Evolutionary conservation across 768 basidiomycete genomes (phyloP).

Genomic region (Phanerochaete sordida): DNA sequence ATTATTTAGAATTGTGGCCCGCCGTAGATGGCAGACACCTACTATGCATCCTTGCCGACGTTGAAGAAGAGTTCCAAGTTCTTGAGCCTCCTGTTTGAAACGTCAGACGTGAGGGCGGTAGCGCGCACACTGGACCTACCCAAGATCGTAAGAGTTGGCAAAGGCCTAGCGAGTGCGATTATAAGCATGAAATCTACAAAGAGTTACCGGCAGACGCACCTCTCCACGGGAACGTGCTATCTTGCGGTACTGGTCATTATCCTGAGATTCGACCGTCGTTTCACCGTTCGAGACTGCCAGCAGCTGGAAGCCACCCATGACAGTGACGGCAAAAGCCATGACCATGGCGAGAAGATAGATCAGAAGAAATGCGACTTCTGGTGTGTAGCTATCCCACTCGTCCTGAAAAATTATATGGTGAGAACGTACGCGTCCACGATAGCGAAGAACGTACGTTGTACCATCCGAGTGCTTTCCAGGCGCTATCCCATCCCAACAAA

Average conservation of each 20-base stretch:
- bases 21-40: slow-evolving; percentile 31
- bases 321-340: slow-evolving; percentile 67
- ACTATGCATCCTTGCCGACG: slow-evolving; percentile 78
- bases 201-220: slow-evolving; percentile 36
- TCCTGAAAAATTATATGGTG: slow-evolving; percentile 15
- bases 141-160: slow-evolving; percentile 90
- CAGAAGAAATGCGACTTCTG: slow-evolving; percentile 66
- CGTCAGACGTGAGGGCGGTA: neutral
- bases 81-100: slow-evolving; percentile 38
- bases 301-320: slow-evolving; percentile 73
- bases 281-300: slow-evolving; percentile 72
- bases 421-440: too few relatives aligned
- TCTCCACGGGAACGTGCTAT: slow-evolving; percentile 67
- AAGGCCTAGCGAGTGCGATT: slow-evolving; percentile 50
- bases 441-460: slow-evolving; percentile 41
- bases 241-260: slow-evolving; percentile 73
- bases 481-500: slow-evolving; percentile 57
- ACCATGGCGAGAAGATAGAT: slow-evolving; percentile 75
- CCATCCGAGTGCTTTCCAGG: slow-evolving; percentile 55
- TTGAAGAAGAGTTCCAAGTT: slow-evolving; percentile 91
- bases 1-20: neutral
- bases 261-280: slow-evolving; percentile 88
- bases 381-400: slow-evolving; percentile 40
- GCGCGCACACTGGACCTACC: slow-evolving; percentile 36
- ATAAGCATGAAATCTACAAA: neutral